Conservation (phyloP, 139 green algal species). For the Medakamo hakoo region DNA sequence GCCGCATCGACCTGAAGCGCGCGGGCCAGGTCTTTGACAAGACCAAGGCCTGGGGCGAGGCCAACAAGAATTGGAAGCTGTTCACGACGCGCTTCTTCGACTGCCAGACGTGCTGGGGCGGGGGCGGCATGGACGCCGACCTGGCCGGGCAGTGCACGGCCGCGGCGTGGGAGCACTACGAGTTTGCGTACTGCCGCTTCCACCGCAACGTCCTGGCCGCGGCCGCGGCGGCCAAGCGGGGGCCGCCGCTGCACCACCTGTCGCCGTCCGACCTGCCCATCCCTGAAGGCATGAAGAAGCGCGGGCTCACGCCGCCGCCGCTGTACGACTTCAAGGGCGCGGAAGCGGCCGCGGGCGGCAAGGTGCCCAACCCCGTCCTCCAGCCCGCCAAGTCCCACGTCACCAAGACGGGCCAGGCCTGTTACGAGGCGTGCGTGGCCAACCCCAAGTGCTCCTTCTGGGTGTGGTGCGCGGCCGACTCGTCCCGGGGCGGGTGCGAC, state of each 20-base stretch:
- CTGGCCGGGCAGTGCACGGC: background rate
- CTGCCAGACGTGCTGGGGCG: conserved; percentile 1
- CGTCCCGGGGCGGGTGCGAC: conserved; percentile 5
- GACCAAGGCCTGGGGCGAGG: conserved; percentile 3
- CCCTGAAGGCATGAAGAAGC: background rate
- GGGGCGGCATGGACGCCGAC: background rate
- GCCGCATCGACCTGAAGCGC: conserved; percentile 4
- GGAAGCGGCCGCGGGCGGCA: background rate
- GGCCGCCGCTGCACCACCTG: conserved; percentile 4
- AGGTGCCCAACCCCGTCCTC: background rate
- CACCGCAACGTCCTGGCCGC: background rate
- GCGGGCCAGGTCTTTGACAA: background rate
- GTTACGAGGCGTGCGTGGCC: conserved; percentile 1
- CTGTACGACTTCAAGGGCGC: background rate
- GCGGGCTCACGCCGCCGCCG: background rate
- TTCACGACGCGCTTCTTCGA: conserved; percentile 7
- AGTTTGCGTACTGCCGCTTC: conserved; percentile 8
- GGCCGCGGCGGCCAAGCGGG: background rate
- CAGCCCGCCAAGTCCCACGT: background rate
- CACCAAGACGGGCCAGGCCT: background rate
- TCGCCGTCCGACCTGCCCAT: background rate
- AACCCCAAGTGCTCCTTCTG: conserved; percentile 2
- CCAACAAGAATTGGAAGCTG: conserved; percentile 9
- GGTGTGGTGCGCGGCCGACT: conserved; percentile 9
- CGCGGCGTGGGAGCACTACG: conserved; percentile 1